Conservation (phyloP, 192 early-diverging fungal species). For the Umbelopsis ramanniana region DNA sequence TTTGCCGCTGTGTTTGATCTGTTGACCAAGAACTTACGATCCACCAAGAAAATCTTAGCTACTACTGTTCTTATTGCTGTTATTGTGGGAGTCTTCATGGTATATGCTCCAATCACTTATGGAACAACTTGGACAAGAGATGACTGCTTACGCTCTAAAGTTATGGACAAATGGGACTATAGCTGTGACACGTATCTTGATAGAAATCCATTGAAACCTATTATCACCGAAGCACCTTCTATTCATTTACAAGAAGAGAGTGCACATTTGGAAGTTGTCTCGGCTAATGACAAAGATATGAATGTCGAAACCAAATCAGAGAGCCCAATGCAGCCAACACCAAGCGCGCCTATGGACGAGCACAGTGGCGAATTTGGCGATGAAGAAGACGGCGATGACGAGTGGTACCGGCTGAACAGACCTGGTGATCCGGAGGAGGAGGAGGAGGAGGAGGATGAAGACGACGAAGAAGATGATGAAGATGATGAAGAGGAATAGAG, state of each 20-base stretch:
- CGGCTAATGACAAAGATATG: neutral
- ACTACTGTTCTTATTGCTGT: conserved; percentile 56
- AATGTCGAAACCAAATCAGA: neutral
- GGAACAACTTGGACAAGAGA: conserved; percentile 73
- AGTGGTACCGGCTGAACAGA: neutral
- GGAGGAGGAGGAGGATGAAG: neutral
- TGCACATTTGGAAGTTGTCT: neutral
- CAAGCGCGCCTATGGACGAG: conserved; percentile 37
- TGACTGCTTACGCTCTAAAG: conserved; percentile 74
- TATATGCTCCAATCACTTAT: conserved; percentile 84
- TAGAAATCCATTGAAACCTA: neutral
- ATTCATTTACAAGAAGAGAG: neutral
- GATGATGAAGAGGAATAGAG: neutral
- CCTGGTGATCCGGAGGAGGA: neutral
- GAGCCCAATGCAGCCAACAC: conserved; percentile 60
- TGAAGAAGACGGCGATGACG: conserved; percentile 6
- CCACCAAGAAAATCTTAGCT: conserved; percentile 45
- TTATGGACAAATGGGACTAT: conserved; percentile 74
- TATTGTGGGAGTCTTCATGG: conserved; percentile 65
- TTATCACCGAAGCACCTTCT: neutral
- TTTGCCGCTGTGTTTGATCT: conserved; percentile 77
- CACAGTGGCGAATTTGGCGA: neutral
- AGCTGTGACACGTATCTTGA: conserved; percentile 3
- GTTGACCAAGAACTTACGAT: conserved; percentile 60
- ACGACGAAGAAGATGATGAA: neutral